A percentile compares a stretch with the other conserved stretches of the same genome.
Evolutionary conservation across 345 rosid genomes (phyloP).

Genomic region (Aquilaria yunnanensis): DNA sequence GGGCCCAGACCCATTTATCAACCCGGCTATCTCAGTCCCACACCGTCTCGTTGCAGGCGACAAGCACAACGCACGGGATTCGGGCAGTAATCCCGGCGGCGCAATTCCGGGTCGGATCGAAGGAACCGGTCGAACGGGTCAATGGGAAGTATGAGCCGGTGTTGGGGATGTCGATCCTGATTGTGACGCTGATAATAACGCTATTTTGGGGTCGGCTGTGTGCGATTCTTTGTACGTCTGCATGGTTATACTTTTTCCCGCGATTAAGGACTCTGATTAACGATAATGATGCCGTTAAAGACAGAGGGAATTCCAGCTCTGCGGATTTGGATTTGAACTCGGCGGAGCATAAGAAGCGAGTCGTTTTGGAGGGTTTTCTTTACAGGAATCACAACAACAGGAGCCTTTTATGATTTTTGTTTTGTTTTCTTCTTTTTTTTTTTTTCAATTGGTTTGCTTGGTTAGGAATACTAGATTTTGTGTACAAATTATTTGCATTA

Average conservation of each 20-base stretch:
- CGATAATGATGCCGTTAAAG: slow-evolving; percentile 4
- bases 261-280: slow-evolving; percentile 17
- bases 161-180: slow-evolving; percentile 48
- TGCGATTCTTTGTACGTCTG: slow-evolving; percentile 59
- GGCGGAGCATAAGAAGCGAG: slow-evolving; percentile 50
- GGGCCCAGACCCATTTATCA: neutral
- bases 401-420: no score
- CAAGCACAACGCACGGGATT: neutral
- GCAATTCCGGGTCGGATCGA: neutral
- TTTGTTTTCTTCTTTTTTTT: no score
- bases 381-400: slow-evolving; percentile 32
- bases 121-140: neutral
- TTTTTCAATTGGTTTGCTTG: no score
- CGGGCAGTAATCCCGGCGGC: neutral
- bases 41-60: slow-evolving; percentile 8
- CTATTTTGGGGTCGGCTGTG: slow-evolving; percentile 57
- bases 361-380: slow-evolving; percentile 70
- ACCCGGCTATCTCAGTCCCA: neutral
- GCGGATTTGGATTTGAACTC: slow-evolving; percentile 28
- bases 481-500: no score
- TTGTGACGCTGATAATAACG: slow-evolving; percentile 45
- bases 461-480: no score
- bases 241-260: slow-evolving; percentile 49
- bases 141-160: slow-evolving; percentile 29
- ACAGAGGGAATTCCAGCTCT: slow-evolving; percentile 4